phyloP scores from a whole-genome alignment of 441 rosid genomes.

The Brassica balearica region DNA sequence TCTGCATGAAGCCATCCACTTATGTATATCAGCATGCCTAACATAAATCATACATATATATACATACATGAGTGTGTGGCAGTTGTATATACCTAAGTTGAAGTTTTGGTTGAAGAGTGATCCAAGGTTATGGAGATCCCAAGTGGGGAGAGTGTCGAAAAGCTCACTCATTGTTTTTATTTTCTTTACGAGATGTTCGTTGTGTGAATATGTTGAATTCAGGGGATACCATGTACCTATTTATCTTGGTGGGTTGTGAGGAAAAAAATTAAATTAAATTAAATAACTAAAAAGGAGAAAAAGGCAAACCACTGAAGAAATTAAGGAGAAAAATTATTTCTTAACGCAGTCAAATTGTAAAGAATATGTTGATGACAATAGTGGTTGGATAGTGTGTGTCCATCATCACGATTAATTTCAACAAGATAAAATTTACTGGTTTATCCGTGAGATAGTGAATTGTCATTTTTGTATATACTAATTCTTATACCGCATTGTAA shows the following conservation, averaged over 20 bases:
- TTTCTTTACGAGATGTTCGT: neutral
- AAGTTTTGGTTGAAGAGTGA: conserved; percentile 77
- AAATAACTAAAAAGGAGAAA: neutral
- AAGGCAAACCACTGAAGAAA: conserved; percentile 43
- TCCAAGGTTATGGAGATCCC: conserved; percentile 88
- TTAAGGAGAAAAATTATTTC: neutral
- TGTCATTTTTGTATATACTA: neutral
- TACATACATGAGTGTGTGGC: conserved; percentile 6
- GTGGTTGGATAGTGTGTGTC: conserved; percentile 32
- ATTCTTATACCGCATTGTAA: neutral
- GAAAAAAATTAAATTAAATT: conserved; percentile 13
- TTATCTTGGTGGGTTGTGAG: conserved; percentile 43
- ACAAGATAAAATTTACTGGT: neutral
- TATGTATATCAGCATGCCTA: conserved; percentile 9
- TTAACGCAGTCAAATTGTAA: conserved; percentile 57
- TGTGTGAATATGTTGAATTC: conserved; percentile 24
- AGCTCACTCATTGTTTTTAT: conserved; percentile 51
- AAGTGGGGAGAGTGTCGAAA: conserved; percentile 58
- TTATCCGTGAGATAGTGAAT: neutral
- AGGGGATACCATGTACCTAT: conserved; percentile 37
- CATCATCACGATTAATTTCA: conserved; percentile 51
- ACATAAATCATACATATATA: neutral
- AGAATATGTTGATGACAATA: conserved; percentile 16
- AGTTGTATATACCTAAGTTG: conserved; percentile 59
- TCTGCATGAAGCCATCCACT: conserved; percentile 16